Evolutionary conservation across 176 grass and related monocot species (phyloP), one percentile per base, ranked within the genome.

Genomic region (Oryza officinalis): DNA sequence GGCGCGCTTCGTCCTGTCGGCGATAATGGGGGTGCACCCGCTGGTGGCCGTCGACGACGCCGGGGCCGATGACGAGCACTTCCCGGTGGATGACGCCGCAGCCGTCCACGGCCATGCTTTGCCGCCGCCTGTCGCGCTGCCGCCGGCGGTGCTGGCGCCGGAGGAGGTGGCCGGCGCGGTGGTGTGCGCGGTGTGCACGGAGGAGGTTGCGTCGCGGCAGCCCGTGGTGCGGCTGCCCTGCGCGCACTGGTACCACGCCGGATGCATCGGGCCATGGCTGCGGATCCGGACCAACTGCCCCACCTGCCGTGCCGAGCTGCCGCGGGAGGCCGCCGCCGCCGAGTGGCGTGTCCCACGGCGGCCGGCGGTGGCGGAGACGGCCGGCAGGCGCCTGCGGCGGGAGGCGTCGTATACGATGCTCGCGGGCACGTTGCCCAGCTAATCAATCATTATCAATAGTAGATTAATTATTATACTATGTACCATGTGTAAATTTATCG

Each of bases 191-290:
- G 88, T 90, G 20, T 86, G 88, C 78, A 86, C 79, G 43, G 88
- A 90, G 52, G 88, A 90, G 79, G 77, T 90, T 43, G 83, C 79
- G 11, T 44, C 44, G 0, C 57, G 6, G 88, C 28, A 90, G 71
- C 0, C 72, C 77, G 88, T 86, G 5, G 74, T 35, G 79, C 79
- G 59, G 10, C 84, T 90, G 27, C 84, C 88, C 7, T 90, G 88
- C 79, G 79, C 88, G 65, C 88, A 90, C 80, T 90, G 84, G 77
- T 90, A 83, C 84, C 88, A 90, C 74, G 25, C 35, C 65, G 74
- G 68, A 0, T 91, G 89, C 89, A 91, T 91, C 80, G 63, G 52
- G 54, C 85, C 85, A 0, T 91, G 89, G 85, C 81, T 91, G 20
- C 70, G 85, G 47, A 84, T 91, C 71, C 28, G 76, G 22, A 65